These are phyloP conservation scores for Brassica hybrid DNA, from an alignment of 441 rosid species.

Conservation along the genomic window DNA sequence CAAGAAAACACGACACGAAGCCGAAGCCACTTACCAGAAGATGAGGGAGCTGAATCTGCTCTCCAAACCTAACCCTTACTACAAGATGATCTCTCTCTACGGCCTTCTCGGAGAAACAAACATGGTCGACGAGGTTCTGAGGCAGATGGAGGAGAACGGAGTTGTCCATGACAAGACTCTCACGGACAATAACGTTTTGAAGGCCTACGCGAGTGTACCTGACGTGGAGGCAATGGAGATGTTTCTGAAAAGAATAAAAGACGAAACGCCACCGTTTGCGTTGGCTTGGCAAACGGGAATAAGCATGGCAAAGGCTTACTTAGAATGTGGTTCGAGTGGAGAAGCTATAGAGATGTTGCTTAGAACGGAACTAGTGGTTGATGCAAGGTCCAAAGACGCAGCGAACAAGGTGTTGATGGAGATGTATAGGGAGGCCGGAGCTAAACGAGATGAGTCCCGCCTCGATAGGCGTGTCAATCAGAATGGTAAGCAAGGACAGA, in stretches of 20 bases:
- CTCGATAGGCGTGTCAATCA: too few species aligned
- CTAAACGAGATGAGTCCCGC: not conserved
- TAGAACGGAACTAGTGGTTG: constrained; percentile 20
- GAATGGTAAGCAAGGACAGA: too few species aligned
- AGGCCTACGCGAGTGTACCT: constrained; percentile 22
- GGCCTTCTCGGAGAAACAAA: constrained; percentile 17
- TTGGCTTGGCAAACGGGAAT: constrained; percentile 6
- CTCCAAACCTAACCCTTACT: constrained; percentile 22
- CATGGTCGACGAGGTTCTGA: constrained; percentile 15
- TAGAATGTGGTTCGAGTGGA: not conserved
- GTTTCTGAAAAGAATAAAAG: not conserved
- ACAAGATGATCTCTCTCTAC: constrained; percentile 13
- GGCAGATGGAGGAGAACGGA: constrained; percentile 20
- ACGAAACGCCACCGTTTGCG: not conserved
- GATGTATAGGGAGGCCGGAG: not conserved
- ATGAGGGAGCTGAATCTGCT: constrained; percentile 15
- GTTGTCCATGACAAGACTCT: constrained; percentile 14
- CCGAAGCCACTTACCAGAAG: constrained; percentile 24
- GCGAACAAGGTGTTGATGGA: constrained; percentile 14
- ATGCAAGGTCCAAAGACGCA: not conserved
- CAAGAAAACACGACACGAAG: constrained; percentile 21
- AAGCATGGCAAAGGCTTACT: constrained; percentile 20
- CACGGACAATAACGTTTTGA: constrained; percentile 23
- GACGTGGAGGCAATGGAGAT: constrained; percentile 26
- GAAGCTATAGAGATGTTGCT: constrained; percentile 14